phyloP scores from a whole-genome alignment of 768 basidiomycete genomes.

The Psilocybe tampanensis region DNA sequence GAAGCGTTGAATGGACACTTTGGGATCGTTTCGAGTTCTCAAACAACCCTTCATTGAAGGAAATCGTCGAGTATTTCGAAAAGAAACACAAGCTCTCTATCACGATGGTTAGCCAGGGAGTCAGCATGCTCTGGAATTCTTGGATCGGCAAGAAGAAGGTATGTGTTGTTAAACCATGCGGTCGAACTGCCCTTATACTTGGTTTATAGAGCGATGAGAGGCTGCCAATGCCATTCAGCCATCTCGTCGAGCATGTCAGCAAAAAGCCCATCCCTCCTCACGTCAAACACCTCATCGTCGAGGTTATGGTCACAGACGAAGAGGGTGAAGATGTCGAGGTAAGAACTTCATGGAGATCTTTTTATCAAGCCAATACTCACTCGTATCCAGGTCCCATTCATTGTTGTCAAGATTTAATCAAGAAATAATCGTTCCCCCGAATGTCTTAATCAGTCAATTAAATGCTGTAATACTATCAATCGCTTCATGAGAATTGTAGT shows the following conservation, averaged over 20 bases:
- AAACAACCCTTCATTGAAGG: constrained; percentile 84
- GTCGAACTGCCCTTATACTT: not conserved
- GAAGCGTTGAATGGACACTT: constrained; percentile 89
- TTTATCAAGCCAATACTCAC: not conserved
- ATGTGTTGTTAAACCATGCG: constrained; percentile 20
- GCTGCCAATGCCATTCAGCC: constrained; percentile 86
- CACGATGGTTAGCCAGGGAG: constrained; percentile 95
- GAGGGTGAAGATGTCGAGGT: constrained; percentile 96
- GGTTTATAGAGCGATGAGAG: constrained; percentile 77
- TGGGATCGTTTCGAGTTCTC: constrained; percentile 97
- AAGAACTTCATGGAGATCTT: constrained; percentile 14
- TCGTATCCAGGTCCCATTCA: constrained; percentile 70
- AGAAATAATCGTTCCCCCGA: too few species aligned
- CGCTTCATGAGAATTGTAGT: not conserved
- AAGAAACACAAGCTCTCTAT: constrained; percentile 83
- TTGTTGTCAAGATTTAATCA: constrained; percentile 70
- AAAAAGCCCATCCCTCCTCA: constrained; percentile 91
- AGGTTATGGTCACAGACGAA: constrained; percentile 93
- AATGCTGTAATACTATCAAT: not conserved
- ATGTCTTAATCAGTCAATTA: too few species aligned
- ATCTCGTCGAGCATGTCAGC: constrained; percentile 90
- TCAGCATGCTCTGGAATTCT: constrained; percentile 97
- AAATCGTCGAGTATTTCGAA: constrained; percentile 85
- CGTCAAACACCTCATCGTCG: constrained; percentile 83
- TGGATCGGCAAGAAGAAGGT: constrained; percentile 96